These are phyloP conservation scores for Orbilia blumenaviensis DNA, from an alignment of 2,329 filamentous ascomycete genomes.

Conservation along the genomic window DNA sequence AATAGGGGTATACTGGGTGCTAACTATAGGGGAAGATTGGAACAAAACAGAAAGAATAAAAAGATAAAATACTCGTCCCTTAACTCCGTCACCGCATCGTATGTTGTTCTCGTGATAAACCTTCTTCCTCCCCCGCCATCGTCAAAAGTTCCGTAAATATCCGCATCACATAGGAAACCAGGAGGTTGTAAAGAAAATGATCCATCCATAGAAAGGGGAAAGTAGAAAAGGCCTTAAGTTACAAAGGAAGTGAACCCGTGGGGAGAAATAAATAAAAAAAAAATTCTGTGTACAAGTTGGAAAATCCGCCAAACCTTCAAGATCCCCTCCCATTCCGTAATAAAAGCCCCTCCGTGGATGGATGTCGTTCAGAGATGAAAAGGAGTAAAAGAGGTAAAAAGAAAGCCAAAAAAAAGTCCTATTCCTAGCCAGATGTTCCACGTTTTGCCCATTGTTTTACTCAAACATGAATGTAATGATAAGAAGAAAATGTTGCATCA, in stretches of 20 bases:
- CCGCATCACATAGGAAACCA: conserved; percentile 27
- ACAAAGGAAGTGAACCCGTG: conserved; percentile 27
- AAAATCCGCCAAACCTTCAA: conserved; percentile 3
- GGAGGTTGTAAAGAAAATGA: conserved; percentile 13
- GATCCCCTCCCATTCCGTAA: not conserved
- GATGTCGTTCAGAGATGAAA: not conserved
- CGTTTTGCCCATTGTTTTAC: conserved; percentile 34
- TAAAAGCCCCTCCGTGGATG: not conserved
- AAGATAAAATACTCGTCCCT: not conserved
- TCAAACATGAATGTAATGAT: conserved; percentile 35
- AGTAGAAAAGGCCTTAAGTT: conserved; percentile 30
- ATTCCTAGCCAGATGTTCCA: conserved; percentile 37
- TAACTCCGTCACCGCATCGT: conserved; percentile 14
- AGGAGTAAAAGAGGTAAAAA: not conserved
- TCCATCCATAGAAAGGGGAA: conserved; percentile 17
- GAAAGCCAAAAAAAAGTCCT: not conserved
- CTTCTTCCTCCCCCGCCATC: not conserved
- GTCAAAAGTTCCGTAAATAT: not conserved
- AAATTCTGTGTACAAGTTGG: conserved; percentile 34
- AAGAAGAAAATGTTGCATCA: conserved; percentile 20
- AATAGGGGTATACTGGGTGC: conserved; percentile 24
- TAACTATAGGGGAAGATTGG: not conserved
- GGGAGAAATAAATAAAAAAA: no score
- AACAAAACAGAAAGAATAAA: not conserved
- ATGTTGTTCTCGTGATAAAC: conserved; percentile 1